Conservation (phyloP, 768 basidiomycete species). For the Asterophora parasitica region DNA sequence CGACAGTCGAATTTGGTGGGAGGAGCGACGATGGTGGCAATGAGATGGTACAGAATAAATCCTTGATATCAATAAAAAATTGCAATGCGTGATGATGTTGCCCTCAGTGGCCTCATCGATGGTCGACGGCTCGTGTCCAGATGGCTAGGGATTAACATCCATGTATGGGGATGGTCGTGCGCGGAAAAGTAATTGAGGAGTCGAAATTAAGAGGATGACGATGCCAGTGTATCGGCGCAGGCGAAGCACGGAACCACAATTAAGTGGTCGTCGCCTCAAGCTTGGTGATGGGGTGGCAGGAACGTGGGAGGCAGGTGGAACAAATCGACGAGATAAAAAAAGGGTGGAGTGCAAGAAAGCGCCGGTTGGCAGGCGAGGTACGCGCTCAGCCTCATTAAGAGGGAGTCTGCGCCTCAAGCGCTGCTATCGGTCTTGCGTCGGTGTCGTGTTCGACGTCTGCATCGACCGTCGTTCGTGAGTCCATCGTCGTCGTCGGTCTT, state of each 20-base stretch:
- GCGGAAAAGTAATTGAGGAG: constrained; percentile 21
- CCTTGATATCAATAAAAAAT: constrained; percentile 45
- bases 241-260: constrained; percentile 77
- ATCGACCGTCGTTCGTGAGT: constrained; percentile 47
- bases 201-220: constrained; percentile 30
- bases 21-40: constrained; percentile 3
- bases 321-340: constrained; percentile 37
- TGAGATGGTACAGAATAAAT: constrained; percentile 29
- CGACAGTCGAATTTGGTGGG: constrained; percentile 14
- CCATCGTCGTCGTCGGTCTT: constrained; percentile 46
- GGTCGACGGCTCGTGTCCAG: constrained; percentile 13
- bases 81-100: constrained; percentile 28
- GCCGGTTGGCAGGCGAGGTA: constrained; percentile 48
- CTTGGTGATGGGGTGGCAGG: constrained; percentile 47
- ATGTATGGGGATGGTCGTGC: constrained; percentile 21
- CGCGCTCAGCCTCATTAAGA: constrained; percentile 46
- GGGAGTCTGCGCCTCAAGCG: constrained; percentile 54
- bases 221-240: constrained; percentile 74
- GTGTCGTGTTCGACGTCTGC: constrained; percentile 48
- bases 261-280: constrained; percentile 80
- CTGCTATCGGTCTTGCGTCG: constrained; percentile 63
- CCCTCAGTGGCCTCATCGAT: constrained; percentile 16
- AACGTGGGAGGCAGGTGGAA: constrained; percentile 41
- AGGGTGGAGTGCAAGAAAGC: constrained; percentile 53
- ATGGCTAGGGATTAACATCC: constrained; percentile 24